A percentile compares a stretch with the other conserved stretches of the same genome.
phyloP scores from a whole-genome alignment of 306 rosid genomes.

The Luffa acutangula region DNA sequence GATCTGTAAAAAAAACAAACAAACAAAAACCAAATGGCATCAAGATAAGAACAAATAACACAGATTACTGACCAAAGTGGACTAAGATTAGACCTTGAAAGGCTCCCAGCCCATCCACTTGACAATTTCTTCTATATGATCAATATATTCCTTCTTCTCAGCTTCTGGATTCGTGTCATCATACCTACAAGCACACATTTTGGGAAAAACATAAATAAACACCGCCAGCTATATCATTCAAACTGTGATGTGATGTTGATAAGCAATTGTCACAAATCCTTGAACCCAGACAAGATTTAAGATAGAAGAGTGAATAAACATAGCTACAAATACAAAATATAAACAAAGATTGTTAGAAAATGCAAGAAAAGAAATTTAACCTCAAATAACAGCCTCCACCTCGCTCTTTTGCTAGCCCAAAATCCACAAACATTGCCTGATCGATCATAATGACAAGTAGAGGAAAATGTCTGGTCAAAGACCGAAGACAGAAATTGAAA shows the following conservation, averaged over 20 bases:
- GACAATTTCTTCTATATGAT: slow-evolving; percentile 92
- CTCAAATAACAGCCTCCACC: slow-evolving; percentile 87
- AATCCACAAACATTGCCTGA: slow-evolving; percentile 97
- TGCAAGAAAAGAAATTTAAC: slow-evolving; percentile 24
- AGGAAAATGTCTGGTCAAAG: neutral
- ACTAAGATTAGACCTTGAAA: slow-evolving; percentile 41
- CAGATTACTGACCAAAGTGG: neutral
- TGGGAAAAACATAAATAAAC: neutral
- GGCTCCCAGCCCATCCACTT: slow-evolving; percentile 99
- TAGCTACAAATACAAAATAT: neutral
- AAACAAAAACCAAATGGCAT: slow-evolving; percentile 1
- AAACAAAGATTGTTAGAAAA: neutral
- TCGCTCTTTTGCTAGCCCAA: slow-evolving; percentile 92
- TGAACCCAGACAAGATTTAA: neutral
- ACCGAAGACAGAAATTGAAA: neutral
- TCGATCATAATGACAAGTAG: slow-evolving; percentile 10
- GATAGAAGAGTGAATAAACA: neutral
- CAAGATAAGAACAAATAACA: neutral
- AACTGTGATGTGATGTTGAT: neutral
- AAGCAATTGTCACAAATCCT: neutral
- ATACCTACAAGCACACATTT: slow-evolving; percentile 37
- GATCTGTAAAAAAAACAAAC: slow-evolving; percentile 39
- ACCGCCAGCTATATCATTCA: neutral
- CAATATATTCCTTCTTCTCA: slow-evolving; percentile 80
- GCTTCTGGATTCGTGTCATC: slow-evolving; percentile 98